These are phyloP conservation scores for Backusella luteola DNA, from an alignment of 192 early-diverging fungal genomes.

Conservation along the genomic window DNA sequence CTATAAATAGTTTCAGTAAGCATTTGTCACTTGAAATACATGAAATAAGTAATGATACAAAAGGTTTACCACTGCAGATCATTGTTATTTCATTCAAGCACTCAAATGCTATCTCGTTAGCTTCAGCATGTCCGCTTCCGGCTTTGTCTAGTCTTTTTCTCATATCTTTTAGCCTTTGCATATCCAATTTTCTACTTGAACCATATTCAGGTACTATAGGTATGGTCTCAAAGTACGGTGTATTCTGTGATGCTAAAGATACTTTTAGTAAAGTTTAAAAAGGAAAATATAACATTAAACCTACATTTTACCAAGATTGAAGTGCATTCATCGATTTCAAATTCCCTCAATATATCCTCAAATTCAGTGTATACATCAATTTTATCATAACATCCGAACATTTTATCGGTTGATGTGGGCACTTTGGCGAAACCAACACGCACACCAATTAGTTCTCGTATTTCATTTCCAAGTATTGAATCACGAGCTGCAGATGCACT, in stretches of 20 bases:
- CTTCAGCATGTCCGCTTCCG: slow-evolving; percentile 55
- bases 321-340: background rate
- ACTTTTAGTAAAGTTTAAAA: background rate
- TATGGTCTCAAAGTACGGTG: slow-evolving; percentile 35
- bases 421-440: slow-evolving; percentile 93
- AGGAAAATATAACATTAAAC: background rate
- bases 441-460: slow-evolving; percentile 57
- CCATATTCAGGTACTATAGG: slow-evolving; percentile 10
- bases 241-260: background rate
- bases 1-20: background rate
- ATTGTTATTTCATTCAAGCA: slow-evolving; percentile 84
- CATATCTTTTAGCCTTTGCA: slow-evolving; percentile 78
- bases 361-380: background rate
- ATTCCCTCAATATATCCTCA: background rate
- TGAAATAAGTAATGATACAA: background rate
- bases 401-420: slow-evolving; percentile 37
- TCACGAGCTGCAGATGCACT: slow-evolving; percentile 87
- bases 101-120: slow-evolving; percentile 76
- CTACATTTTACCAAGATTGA: background rate
- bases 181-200: slow-evolving; percentile 59
- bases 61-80: slow-evolving; percentile 75
- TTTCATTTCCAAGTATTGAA: slow-evolving; percentile 82
- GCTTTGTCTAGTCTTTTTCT: slow-evolving; percentile 71
- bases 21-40: background rate
- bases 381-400: background rate